phyloP scores from a whole-genome alignment of 2,329 filamentous ascomycete genomes.

The Claviceps cyperi region DNA sequence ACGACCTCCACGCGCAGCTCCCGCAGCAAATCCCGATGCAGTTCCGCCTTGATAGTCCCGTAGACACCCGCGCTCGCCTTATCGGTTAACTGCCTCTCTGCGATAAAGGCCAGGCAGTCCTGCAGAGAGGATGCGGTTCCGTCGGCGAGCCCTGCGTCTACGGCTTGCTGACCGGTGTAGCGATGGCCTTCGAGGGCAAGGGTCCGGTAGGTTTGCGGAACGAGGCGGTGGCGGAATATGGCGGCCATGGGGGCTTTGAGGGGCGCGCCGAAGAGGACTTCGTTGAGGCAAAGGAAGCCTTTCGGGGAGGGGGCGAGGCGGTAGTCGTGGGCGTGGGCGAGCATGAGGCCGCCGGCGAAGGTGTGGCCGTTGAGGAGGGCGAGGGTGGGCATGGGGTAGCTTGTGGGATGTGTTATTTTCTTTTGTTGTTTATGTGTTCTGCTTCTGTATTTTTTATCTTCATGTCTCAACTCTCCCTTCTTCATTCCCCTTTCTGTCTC shows the following conservation, averaged over 20 bases:
- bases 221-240: conserved; percentile 59
- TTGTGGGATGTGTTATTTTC: conserved; percentile 53
- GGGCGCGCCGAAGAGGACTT: conserved; percentile 66
- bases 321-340: conserved; percentile 74
- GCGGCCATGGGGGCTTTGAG: conserved; percentile 58
- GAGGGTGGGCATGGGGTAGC: conserved; percentile 68
- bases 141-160: conserved; percentile 56
- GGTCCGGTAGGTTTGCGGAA: conserved; percentile 40
- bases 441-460: background rate
- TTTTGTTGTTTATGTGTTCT: background rate
- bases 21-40: conserved; percentile 53
- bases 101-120: conserved; percentile 45
- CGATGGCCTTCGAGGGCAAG: conserved; percentile 62
- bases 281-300: conserved; percentile 70
- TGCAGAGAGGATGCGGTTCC: conserved; percentile 39
- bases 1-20: conserved; percentile 38
- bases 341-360: conserved; percentile 61
- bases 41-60: conserved; percentile 57
- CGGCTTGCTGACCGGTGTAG: conserved; percentile 47
- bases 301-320: conserved; percentile 55
- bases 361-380: conserved; percentile 69
- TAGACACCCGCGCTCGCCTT: conserved; percentile 56
- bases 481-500: background rate
- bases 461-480: background rate
- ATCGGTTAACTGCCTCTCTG: conserved; percentile 40